Base-by-base conservation (phyloP, 2,329 filamentous ascomycete species). In the Thielaviopsis populi region DNA sequence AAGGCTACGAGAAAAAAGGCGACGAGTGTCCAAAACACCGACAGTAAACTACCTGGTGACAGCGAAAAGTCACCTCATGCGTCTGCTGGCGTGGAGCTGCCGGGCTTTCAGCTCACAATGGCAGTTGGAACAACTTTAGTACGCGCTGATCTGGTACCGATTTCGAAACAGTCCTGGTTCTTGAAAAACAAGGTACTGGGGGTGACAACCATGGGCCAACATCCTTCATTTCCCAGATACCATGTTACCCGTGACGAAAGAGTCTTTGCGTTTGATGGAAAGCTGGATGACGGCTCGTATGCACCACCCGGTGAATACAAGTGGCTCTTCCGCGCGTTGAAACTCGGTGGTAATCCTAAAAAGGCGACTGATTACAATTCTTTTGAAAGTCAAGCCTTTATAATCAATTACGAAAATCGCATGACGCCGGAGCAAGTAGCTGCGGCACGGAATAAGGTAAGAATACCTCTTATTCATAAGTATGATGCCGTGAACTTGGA, bases 261-360 rank as follows among this genome's bases (percentile, higher is more conserved):
- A 66, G 69, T 64, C 63, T 68, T 4, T 43, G 70, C 5, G 0
- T 83, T 78, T 74, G 75, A 78, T 60, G 81, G 81, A 13, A 71
- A 72, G 62, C 70, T 83, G 4, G 72, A 72, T 0, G 74, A 77
- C 10, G 79, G 79, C 15, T 73, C 68, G 0, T 80, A 78, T 66
- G 80, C 75, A 1, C 76, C 79, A 0, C 72, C 74, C 0, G 81
- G 80, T 11, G 68, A 69, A 33, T 83, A 83, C 71, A 78, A 76
- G 70, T 72, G 83, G 60, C 72, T 73, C 0, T 72, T 81, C 37
- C 75, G 75, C 64, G 77, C 79, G 1, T 70, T 83, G 67, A 75
- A 75, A 65, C 75, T 83, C 65, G 80, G 79, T 68, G 80, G 80
- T 4, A 74, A 83, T 64, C 70, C 71, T 41, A 70, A 72, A 15